Conservation (phyloP, 768 basidiomycete genomes). For the Phylloporus sp. region DNA sequence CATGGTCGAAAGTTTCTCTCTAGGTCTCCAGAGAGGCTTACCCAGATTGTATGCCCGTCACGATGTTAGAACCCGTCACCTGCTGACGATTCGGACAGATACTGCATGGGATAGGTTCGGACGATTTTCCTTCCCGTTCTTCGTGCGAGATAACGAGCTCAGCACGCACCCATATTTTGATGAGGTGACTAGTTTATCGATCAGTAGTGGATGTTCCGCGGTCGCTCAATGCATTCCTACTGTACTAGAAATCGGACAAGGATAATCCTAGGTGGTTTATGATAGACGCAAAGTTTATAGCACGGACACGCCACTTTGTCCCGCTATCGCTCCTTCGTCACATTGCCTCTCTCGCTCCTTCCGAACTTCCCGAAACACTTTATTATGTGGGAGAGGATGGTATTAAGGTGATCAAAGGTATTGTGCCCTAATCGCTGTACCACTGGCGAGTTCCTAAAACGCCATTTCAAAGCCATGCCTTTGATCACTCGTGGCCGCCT, state of each 20-base stretch:
- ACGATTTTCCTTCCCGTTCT: neutral
- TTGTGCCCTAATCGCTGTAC: conserved; percentile 8
- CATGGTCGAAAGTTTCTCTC: conserved; percentile 5
- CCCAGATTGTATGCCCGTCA: conserved; percentile 68
- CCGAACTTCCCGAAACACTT: conserved; percentile 48
- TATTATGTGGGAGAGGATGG: conserved; percentile 65
- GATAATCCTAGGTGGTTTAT: conserved; percentile 88
- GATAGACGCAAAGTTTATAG: conserved; percentile 73
- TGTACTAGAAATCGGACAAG: conserved; percentile 67
- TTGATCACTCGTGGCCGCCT: conserved; percentile 77
- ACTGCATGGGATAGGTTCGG: conserved; percentile 87
- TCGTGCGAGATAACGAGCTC: conserved; percentile 6
- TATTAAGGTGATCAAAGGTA: conserved; percentile 61
- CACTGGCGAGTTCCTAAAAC: conserved; percentile 2
- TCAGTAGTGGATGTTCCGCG: neutral
- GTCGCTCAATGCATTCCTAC: neutral
- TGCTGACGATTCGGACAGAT: conserved; percentile 42
- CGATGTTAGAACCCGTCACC: conserved; percentile 2
- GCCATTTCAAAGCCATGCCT: conserved; percentile 57
- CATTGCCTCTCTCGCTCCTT: conserved; percentile 43
- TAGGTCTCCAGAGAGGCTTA: conserved; percentile 83
- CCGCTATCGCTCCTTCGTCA: conserved; percentile 71
- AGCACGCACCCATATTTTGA: conserved; percentile 81
- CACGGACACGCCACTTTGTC: conserved; percentile 68
- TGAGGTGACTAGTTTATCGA: conserved; percentile 39